Evolutionary conservation across 306 rosid species (phyloP).

Genomic region (Lathyrus tuberosus): DNA sequence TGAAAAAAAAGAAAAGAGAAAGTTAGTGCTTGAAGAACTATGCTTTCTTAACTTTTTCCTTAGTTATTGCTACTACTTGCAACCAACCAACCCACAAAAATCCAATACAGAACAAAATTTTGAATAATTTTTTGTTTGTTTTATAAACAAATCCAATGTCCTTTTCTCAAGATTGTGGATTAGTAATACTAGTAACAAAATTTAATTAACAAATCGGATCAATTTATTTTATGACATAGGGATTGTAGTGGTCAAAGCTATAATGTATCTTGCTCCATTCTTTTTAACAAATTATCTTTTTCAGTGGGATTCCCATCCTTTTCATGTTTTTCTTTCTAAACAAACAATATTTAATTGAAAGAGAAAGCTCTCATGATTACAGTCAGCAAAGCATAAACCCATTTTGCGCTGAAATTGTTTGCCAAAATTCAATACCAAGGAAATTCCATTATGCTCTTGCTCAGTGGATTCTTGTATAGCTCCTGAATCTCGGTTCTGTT

Average conservation of each 20-base stretch:
- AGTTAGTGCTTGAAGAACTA: slow-evolving; percentile 48
- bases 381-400: slow-evolving; percentile 60
- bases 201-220: slow-evolving; percentile 33
- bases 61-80: slow-evolving; percentile 44
- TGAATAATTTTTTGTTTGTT: slow-evolving; percentile 37
- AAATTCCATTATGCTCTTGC: slow-evolving; percentile 15
- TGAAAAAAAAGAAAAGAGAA: slow-evolving; percentile 4
- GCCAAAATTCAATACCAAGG: slow-evolving; percentile 16
- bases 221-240: slow-evolving; percentile 37
- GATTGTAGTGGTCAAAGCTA: slow-evolving; percentile 64
- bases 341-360: slow-evolving; percentile 48
- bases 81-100: slow-evolving; percentile 44
- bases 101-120: slow-evolving; percentile 39
- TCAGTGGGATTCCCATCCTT: slow-evolving; percentile 66
- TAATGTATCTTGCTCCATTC: slow-evolving; percentile 41
- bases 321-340: slow-evolving; percentile 53
- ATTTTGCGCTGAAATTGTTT: slow-evolving; percentile 36
- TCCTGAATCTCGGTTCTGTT: slow-evolving; percentile 35
- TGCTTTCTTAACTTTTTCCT: slow-evolving; percentile 32
- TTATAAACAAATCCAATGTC: slow-evolving; percentile 20
- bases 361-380: slow-evolving; percentile 45
- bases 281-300: slow-evolving; percentile 3
- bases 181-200: not conserved
- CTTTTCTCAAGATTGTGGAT: slow-evolving; percentile 42
- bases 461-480: not conserved